Percentiles rank a stretch among this genome's conserved stretches.
Conservation (phyloP, 495 filamentous ascomycete species). For the Annulohypoxylon maeteangense region DNA sequence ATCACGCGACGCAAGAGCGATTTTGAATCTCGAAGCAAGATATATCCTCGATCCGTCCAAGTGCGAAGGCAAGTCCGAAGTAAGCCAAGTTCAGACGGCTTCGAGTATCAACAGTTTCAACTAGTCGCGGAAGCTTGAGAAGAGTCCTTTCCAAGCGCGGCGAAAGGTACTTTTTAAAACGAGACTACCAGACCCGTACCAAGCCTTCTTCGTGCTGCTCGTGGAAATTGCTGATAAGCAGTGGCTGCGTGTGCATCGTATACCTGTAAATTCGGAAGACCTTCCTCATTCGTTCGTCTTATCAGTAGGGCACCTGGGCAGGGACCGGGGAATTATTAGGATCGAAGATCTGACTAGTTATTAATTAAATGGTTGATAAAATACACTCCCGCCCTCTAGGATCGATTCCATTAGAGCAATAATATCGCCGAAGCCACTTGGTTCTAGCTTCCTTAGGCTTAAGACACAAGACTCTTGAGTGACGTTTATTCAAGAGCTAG, state of each 20-base stretch:
- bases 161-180: background rate
- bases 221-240: constrained; percentile 9
- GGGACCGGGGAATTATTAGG: background rate
- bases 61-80: constrained; percentile 5
- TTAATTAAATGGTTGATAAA: constrained; percentile 13
- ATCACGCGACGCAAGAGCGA: background rate
- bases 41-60: constrained; percentile 1
- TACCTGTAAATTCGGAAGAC: constrained; percentile 3
- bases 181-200: background rate
- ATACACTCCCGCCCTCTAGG: background rate
- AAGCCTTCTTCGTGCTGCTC: too few relatives aligned
- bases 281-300: constrained; percentile 29
- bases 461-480: background rate
- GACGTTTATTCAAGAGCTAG: constrained; percentile 7
- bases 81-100: background rate
- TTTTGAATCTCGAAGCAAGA: background rate
- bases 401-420: constrained; percentile 1
- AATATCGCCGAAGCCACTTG: constrained; percentile 19
- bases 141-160: background rate
- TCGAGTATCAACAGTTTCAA: background rate
- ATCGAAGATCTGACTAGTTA: constrained; percentile 11
- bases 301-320: constrained; percentile 4
- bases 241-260: background rate
- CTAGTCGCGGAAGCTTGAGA: background rate
- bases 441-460: background rate